Evolutionary conservation across 164 flowering plant genomes (phyloP).

Genomic region (Umbellularia californica): DNA sequence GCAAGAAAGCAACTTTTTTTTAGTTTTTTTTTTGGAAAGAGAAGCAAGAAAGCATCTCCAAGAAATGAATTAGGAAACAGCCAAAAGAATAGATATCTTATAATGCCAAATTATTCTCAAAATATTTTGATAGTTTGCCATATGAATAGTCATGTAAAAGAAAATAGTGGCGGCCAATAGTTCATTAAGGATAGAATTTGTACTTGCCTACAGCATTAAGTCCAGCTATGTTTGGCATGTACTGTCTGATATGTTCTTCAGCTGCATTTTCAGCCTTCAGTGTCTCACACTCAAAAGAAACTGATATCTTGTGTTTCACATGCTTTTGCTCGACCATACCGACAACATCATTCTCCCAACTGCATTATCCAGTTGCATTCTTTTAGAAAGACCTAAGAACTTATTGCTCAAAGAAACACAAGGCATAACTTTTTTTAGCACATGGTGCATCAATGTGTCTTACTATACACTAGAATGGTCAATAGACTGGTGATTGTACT

Average conservation of each 20-base stretch:
- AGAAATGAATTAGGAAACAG: background rate
- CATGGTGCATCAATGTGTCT: no score
- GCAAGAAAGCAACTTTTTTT: no score
- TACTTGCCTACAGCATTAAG: constrained; percentile 77
- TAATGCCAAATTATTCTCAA: background rate
- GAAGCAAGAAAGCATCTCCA: background rate
- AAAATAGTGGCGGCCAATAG: background rate
- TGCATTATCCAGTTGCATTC: constrained; percentile 11
- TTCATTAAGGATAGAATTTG: background rate
- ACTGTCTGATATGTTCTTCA: constrained; percentile 81
- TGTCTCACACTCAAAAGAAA: constrained; percentile 85
- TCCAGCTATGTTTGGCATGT: constrained; percentile 87
- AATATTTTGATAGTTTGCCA: background rate
- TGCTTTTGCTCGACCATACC: constrained; percentile 60
- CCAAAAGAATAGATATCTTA: background rate
- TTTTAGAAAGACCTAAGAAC: no score
- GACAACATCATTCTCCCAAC: constrained; percentile 87
- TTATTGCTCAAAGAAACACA: no score
- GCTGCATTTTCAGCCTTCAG: constrained; percentile 86
- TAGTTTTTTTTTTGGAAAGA: no score
- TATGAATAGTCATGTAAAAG: background rate
- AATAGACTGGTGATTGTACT: no score
- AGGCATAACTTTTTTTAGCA: no score
- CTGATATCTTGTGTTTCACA: constrained; percentile 40
- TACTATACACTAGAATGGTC: no score